Percentiles rank a stretch among this genome's conserved stretches.
Conservation (phyloP, 2,329 filamentous ascomycete species). For the Ophiostoma ips region DNA sequence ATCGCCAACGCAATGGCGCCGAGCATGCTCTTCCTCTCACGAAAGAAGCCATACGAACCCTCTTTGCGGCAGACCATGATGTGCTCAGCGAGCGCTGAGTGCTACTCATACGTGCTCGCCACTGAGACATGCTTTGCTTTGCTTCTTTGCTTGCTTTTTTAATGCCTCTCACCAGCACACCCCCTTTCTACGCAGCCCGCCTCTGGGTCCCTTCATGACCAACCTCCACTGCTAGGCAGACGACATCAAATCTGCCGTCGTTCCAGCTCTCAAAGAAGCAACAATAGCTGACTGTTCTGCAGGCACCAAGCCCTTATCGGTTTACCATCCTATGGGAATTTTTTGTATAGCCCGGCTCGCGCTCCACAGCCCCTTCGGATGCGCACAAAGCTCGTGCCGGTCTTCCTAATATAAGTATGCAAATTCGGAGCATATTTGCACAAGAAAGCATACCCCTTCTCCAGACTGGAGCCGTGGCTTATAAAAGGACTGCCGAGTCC, state of each 20-base stretch:
- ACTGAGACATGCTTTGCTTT: background rate
- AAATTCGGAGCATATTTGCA: background rate
- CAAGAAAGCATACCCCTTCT: slow-evolving; percentile 1
- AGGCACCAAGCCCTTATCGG: background rate
- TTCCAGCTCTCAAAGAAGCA: background rate
- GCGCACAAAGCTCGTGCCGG: background rate
- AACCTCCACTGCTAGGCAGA: background rate
- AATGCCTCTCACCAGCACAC: no score
- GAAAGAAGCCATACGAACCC: no score
- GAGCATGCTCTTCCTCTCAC: no score
- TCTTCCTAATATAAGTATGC: background rate
- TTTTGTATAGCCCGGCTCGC: background rate
- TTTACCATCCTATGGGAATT: background rate
- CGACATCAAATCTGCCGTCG: background rate
- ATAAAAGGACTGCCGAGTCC: slow-evolving; percentile 1
- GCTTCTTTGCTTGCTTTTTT: no score
- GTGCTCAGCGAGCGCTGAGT: no score
- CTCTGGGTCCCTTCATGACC: background rate
- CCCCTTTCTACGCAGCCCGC: no score
- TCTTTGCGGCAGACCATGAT: no score
- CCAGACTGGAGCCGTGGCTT: background rate
- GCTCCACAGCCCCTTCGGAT: background rate
- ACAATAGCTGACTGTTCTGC: background rate
- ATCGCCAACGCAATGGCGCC: background rate
- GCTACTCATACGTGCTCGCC: no score